Evolutionary conservation across 78 protist genomes (phyloP).

Genomic region (Chrysochromulina tobinii): DNA sequence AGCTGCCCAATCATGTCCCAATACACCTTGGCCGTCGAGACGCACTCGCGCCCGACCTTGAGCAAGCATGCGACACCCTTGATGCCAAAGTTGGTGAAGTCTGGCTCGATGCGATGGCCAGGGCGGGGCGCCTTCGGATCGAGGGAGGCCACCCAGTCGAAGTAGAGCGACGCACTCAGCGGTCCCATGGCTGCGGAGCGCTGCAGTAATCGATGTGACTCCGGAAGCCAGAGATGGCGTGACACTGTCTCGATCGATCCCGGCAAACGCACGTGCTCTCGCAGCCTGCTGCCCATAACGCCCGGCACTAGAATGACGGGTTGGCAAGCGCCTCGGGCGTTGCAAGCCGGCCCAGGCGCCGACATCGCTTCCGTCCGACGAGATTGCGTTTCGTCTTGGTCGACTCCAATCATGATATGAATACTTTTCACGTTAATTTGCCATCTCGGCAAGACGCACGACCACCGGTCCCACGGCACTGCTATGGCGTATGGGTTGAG

Average conservation of each 20-base stretch:
- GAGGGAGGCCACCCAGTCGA: not conserved
- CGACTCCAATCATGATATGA: no score
- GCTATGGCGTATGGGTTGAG: no score
- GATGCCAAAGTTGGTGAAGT: not conserved
- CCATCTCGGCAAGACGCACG: no score
- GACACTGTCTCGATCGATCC: not conserved
- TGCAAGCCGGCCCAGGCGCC: no score
- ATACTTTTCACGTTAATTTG: no score
- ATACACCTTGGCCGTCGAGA: not conserved
- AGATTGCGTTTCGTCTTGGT: no score
- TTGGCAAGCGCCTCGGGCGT: not conserved
- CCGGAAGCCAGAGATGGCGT: not conserved
- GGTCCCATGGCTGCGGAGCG: not conserved
- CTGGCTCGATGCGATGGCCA: not conserved
- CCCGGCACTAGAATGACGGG: conserved; percentile 10
- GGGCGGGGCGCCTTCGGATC: not conserved
- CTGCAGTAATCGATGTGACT: not conserved
- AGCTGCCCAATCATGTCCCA: not conserved
- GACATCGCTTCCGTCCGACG: no score
- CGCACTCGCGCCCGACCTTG: not conserved
- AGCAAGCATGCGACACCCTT: conserved; percentile 25
- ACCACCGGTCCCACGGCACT: no score
- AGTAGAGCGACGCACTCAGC: not conserved
- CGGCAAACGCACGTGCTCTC: not conserved
- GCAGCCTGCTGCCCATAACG: not conserved